These are phyloP conservation scores for Mycosarcoma maydis DNA, from an alignment of 1,284 basidiomycete genomes.

Conservation along the genomic window DNA sequence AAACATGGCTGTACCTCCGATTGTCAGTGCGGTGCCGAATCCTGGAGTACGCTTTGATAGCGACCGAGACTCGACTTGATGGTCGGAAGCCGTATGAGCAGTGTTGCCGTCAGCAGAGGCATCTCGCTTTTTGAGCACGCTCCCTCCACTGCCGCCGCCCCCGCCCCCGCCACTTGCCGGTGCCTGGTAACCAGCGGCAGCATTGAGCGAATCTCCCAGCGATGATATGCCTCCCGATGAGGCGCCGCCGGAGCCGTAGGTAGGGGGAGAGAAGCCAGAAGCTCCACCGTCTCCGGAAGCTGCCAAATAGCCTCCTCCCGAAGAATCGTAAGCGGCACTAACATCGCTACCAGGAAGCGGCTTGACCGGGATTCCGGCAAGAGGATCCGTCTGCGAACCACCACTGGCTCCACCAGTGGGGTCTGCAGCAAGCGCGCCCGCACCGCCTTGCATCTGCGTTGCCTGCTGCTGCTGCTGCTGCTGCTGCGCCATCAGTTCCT, in stretches of 20 bases:
- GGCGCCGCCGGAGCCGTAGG: background rate
- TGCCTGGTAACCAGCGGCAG: conserved; percentile 19
- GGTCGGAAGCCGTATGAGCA: background rate
- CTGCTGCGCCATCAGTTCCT: conserved; percentile 1
- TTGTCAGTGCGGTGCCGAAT: conserved; percentile 1
- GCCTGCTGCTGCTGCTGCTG: conserved; percentile 1
- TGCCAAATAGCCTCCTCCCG: background rate
- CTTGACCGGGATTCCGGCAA: conserved; percentile 2
- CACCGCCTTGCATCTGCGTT: conserved; percentile 2
- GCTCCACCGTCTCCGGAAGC: background rate
- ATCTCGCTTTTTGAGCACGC: conserved; percentile 28
- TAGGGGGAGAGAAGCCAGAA: background rate
- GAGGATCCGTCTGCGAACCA: background rate
- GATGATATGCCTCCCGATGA: background rate
- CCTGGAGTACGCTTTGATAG: conserved; percentile 27
- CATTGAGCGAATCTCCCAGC: conserved; percentile 12
- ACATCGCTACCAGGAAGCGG: background rate
- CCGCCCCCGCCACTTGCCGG: background rate
- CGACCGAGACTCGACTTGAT: background rate
- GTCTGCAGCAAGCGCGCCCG: background rate
- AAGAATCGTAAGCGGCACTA: background rate
- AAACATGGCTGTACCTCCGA: conserved; percentile 34
- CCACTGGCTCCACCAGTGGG: conserved; percentile 1
- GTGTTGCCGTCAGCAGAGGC: background rate
- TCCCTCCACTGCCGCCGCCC: background rate